Conservation (phyloP, 148 eudicot species). For the Persicaria tinctoria region DNA sequence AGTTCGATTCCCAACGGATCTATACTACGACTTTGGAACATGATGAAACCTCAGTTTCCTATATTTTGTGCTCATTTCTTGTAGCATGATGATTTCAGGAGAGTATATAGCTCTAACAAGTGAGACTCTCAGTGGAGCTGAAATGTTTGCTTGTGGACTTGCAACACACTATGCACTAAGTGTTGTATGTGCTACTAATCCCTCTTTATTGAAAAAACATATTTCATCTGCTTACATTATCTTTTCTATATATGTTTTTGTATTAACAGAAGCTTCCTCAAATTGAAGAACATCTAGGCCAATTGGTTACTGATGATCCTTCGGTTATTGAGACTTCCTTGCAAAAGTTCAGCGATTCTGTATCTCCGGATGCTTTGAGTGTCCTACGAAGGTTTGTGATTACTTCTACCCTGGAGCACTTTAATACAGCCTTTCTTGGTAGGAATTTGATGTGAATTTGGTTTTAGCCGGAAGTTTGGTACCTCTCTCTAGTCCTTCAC, state of each 20-base stretch:
- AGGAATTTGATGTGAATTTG: background rate
- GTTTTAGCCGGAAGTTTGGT: background rate
- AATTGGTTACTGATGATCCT: constrained; percentile 70
- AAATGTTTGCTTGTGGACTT: constrained; percentile 85
- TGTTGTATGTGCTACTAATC: constrained; percentile 35
- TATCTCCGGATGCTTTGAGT: constrained; percentile 58
- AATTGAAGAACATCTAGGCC: constrained; percentile 65
- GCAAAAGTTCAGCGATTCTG: constrained; percentile 47
- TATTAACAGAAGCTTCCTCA: constrained; percentile 61
- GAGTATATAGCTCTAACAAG: constrained; percentile 89
- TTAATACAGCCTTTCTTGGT: background rate
- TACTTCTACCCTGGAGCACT: background rate
- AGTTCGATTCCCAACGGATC: background rate
- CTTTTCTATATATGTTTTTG: background rate
- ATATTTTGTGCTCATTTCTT: background rate
- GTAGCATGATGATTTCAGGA: constrained; percentile 33
- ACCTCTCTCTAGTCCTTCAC: no score
- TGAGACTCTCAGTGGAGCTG: constrained; percentile 66
- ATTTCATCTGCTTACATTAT: constrained; percentile 7
- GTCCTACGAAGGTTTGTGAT: constrained; percentile 58
- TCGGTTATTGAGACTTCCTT: constrained; percentile 66
- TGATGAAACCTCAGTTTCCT: background rate
- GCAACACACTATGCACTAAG: constrained; percentile 76
- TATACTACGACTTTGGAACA: background rate
- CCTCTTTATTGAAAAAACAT: constrained; percentile 6